Percentiles rank a stretch among this genome's conserved stretches.
Conservation (phyloP, 305 asterid genomes). For the Ilex paraguariensis region DNA sequence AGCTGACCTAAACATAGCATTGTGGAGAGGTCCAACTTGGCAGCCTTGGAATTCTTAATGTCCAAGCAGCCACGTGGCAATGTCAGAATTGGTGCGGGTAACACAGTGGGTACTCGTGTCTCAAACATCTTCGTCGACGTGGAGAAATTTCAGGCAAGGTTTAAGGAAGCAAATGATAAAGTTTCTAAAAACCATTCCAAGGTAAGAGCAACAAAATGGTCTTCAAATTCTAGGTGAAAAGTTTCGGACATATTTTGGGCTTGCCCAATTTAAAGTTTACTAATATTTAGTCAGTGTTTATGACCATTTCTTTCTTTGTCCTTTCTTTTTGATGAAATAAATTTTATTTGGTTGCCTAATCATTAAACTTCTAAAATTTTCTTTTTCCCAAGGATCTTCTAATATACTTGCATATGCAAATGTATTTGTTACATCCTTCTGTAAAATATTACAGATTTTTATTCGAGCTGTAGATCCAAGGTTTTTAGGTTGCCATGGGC, state of each 20-base stretch:
- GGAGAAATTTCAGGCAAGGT: slow-evolving; percentile 68
- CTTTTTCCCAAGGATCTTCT: too few species aligned
- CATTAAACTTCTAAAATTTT: too few species aligned
- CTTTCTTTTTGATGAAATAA: too few species aligned
- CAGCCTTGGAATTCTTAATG: slow-evolving; percentile 91
- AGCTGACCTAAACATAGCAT: slow-evolving; percentile 25
- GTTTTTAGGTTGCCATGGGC: too few species aligned
- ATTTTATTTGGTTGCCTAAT: too few species aligned
- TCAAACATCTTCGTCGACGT: slow-evolving; percentile 70
- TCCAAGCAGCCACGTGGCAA: slow-evolving; percentile 76
- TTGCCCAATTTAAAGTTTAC: too few species aligned
- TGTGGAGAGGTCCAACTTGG: slow-evolving; percentile 69
- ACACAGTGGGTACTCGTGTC: slow-evolving; percentile 57
- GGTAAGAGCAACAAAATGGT: slow-evolving; percentile 26
- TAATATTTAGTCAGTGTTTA: too few species aligned
- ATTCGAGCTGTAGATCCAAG: background rate
- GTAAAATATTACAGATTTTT: background rate
- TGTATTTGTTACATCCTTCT: too few species aligned
- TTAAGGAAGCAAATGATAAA: slow-evolving; percentile 31
- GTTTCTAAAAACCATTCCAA: slow-evolving; percentile 38
- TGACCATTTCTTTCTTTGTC: too few species aligned
- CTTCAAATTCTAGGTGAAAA: background rate
- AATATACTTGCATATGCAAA: too few species aligned
- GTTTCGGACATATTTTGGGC: too few species aligned
- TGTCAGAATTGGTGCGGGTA: slow-evolving; percentile 71